Percentiles rank a stretch among this genome's conserved stretches.
Evolutionary conservation across 345 rosid genomes (phyloP).

Genomic region (Citrus glauca): DNA sequence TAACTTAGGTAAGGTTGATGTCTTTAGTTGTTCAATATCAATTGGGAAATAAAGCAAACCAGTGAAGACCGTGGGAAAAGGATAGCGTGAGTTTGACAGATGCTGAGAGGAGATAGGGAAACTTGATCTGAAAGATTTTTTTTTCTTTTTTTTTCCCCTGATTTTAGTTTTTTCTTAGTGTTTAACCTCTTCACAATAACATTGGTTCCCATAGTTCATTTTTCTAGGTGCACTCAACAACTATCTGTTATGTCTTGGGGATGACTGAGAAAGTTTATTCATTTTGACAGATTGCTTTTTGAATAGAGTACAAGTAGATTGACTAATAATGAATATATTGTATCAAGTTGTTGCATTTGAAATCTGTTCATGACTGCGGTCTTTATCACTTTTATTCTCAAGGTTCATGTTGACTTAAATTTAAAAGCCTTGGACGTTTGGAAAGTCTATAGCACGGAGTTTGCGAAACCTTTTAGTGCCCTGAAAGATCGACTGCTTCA

Average conservation of each 20-base stretch:
- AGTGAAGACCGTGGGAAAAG: no score
- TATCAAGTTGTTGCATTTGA: not conserved
- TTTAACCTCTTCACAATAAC: not conserved
- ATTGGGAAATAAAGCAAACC: no score
- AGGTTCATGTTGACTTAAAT: not conserved
- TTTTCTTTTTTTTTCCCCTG: not conserved
- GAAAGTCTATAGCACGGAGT: not conserved
- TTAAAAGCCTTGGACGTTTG: not conserved
- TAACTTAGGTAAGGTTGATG: no score
- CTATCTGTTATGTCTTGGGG: not conserved
- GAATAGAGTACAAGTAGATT: not conserved
- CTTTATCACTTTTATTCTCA: not conserved
- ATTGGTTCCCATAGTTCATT: not conserved
- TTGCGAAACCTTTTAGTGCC: not conserved
- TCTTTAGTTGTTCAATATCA: no score
- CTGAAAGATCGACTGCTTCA: not conserved
- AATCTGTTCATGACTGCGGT: not conserved
- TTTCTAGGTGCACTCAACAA: not conserved
- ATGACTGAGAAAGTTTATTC: not conserved
- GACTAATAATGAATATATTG: not conserved
- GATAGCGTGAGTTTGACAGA: no score
- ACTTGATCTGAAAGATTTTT: no score
- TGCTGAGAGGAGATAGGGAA: no score
- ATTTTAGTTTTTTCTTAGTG: not conserved
- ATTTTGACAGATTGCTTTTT: not conserved